Conservation (phyloP, 73 alveolate species). For the Paramecium sonneborni region DNA sequence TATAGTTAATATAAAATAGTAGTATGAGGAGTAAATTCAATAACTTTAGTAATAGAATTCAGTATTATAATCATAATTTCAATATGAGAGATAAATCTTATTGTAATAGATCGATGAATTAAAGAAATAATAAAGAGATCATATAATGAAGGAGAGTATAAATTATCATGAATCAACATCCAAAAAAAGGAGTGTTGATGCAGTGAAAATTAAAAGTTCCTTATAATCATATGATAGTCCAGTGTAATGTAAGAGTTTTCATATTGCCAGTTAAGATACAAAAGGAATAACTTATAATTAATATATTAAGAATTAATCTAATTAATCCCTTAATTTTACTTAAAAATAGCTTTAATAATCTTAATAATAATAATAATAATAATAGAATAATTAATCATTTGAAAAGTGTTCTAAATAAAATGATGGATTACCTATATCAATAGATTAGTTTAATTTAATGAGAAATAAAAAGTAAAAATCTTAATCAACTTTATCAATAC, state of each 20-base stretch:
- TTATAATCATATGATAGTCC: conserved; percentile 43
- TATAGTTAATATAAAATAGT: not conserved
- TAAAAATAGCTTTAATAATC: not conserved
- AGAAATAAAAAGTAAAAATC: conserved; percentile 26
- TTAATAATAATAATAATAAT: not conserved
- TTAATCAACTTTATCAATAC: conserved; percentile 17
- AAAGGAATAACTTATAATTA: not conserved
- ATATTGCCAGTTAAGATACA: not conserved
- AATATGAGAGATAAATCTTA: conserved; percentile 27
- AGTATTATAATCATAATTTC: not conserved
- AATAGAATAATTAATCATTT: conserved; percentile 8
- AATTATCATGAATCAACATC: conserved; percentile 25
- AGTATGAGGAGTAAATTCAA: not conserved
- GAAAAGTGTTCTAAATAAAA: not conserved
- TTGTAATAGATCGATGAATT: conserved; percentile 13
- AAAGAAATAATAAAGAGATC: not conserved
- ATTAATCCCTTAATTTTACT: not conserved
- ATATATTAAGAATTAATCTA: not conserved
- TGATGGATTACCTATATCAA: conserved; percentile 10
- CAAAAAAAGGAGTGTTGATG: not conserved
- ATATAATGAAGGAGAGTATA: not conserved
- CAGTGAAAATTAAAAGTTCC: conserved; percentile 6
- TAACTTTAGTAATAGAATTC: not conserved
- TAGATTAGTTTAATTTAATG: conserved; percentile 11
- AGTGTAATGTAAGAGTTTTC: conserved; percentile 45